Evolutionary conservation across 306 rosid species (phyloP).

Genomic region (Styphnolobium japonicum): DNA sequence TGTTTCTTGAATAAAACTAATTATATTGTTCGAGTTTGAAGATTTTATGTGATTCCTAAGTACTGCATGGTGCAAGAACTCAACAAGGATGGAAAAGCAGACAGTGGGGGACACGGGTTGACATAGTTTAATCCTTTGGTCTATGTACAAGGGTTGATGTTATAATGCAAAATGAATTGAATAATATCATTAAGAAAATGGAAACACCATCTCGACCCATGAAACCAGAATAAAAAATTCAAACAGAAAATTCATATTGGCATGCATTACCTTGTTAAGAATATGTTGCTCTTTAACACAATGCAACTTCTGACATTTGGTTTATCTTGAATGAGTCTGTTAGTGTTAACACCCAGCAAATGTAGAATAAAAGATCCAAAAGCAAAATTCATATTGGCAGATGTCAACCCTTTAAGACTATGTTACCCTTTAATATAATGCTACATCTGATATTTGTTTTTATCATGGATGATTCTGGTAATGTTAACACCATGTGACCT

Average conservation of each 20-base stretch:
- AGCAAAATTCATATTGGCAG: not conserved
- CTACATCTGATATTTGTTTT: constrained; percentile 25
- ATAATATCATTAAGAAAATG: not conserved
- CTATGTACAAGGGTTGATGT: not conserved
- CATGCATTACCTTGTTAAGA: not conserved
- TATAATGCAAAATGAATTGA: constrained; percentile 13
- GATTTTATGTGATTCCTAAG: constrained; percentile 1
- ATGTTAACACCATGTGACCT: constrained; percentile 60
- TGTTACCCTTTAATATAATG: not conserved
- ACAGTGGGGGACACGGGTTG: not conserved
- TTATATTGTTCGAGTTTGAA: not conserved
- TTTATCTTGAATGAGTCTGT: constrained; percentile 8
- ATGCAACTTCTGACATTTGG: not conserved
- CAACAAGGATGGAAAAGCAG: not conserved
- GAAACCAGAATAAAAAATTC: not conserved
- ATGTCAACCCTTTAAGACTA: not conserved
- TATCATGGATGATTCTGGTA: constrained; percentile 22
- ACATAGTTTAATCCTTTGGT: not conserved
- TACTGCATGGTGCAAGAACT: not conserved
- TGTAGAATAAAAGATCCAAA: not conserved
- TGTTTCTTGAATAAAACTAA: constrained; percentile 8
- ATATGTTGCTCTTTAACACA: not conserved
- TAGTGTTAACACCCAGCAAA: constrained; percentile 16
- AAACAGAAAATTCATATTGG: not conserved
- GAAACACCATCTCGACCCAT: not conserved